Conservation (phyloP, 1,284 basidiomycete genomes). For the Rhizoctonia solani region DNA sequence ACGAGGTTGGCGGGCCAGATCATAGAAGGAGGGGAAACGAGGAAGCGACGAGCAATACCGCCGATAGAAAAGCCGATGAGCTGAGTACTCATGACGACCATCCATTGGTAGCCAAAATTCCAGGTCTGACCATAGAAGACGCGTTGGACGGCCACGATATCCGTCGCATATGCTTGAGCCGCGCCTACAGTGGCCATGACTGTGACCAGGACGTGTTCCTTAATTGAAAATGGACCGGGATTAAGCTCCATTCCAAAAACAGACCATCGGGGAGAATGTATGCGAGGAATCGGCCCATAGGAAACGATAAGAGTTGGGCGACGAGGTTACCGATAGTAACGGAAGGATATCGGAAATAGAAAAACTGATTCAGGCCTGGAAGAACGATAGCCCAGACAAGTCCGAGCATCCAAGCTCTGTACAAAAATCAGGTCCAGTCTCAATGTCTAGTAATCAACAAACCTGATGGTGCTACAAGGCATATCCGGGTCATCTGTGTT, state of each 20-base stretch:
- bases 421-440: not conserved
- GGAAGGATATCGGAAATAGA: constrained; percentile 49
- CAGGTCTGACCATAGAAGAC: constrained; percentile 57
- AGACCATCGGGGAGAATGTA: constrained; percentile 55
- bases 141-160: constrained; percentile 66
- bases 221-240: constrained; percentile 76
- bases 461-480: constrained; percentile 47
- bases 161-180: constrained; percentile 46
- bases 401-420: constrained; percentile 50
- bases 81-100: constrained; percentile 67
- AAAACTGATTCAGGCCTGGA: constrained; percentile 52
- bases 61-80: constrained; percentile 71
- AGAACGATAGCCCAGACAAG: constrained; percentile 57
- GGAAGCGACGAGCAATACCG: constrained; percentile 62
- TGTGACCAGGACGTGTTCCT: constrained; percentile 59
- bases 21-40: constrained; percentile 79
- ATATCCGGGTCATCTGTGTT: constrained; percentile 46
- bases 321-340: constrained; percentile 47
- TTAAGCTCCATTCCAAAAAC: constrained; percentile 61
- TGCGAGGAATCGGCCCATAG: constrained; percentile 57
- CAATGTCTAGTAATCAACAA: constrained; percentile 40
- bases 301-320: constrained; percentile 52
- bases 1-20: constrained; percentile 77
- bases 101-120: constrained; percentile 49
- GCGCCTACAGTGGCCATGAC: constrained; percentile 46